Conservation (phyloP, 2,329 filamentous ascomycete species). For the Xylaria sp. region DNA sequence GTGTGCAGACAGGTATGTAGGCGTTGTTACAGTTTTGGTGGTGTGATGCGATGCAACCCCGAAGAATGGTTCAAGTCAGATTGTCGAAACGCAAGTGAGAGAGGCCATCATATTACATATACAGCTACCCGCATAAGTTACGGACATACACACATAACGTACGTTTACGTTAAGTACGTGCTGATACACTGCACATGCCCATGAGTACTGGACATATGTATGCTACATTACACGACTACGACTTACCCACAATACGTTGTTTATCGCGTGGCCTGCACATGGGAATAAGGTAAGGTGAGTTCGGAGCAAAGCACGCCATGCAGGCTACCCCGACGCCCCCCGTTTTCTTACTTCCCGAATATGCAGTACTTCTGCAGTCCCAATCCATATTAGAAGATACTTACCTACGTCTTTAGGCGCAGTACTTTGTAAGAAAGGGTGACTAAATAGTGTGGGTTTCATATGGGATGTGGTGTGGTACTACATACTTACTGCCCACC, state of each 20-base stretch:
- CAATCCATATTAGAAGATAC: neutral
- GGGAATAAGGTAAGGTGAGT: neutral
- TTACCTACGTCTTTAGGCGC: too few relatives aligned
- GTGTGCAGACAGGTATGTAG: neutral
- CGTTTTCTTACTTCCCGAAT: neutral
- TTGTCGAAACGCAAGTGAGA: conserved; percentile 6
- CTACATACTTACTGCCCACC: too few relatives aligned
- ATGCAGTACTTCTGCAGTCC: neutral
- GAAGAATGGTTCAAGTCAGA: neutral
- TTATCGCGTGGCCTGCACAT: conserved; percentile 7
- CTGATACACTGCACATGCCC: too few relatives aligned
- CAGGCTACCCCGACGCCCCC: neutral
- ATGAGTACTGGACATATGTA: too few relatives aligned
- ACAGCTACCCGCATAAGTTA: neutral
- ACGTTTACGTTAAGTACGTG: too few relatives aligned
- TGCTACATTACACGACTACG: too few relatives aligned
- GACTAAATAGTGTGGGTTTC: too few relatives aligned
- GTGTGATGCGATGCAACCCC: neutral
- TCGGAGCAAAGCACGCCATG: too few relatives aligned
- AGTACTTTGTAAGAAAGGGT: too few relatives aligned
- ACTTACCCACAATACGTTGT: neutral
- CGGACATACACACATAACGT: too few relatives aligned
- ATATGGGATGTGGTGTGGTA: too few relatives aligned
- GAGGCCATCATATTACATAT: neutral
- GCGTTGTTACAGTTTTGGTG: neutral